These are phyloP conservation scores for Juncus effusus DNA, from an alignment of 176 grass and related monocot genomes.

Conservation along the genomic window DNA sequence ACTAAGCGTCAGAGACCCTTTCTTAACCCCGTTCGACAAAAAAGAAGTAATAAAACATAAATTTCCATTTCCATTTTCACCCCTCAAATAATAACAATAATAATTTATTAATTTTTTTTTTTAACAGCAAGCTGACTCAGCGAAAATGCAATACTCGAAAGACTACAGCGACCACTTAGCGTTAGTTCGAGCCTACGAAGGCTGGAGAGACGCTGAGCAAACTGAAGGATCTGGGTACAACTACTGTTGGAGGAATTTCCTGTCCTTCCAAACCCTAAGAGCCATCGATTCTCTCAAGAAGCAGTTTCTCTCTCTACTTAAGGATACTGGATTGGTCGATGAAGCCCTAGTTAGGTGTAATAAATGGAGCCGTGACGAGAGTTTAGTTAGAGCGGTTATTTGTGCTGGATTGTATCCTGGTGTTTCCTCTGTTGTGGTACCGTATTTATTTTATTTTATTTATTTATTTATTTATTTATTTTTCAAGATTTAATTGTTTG, in stretches of 20 bases:
- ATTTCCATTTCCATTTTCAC: conserved; percentile 2
- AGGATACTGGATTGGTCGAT: conserved; percentile 83
- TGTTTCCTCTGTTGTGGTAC: conserved; percentile 95
- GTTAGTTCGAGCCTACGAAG: conserved; percentile 76
- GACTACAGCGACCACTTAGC: conserved; percentile 94
- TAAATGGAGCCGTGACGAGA: conserved; percentile 88
- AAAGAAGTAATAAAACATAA: conserved; percentile 65
- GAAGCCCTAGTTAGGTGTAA: conserved; percentile 65
- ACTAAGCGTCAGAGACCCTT: conserved; percentile 89
- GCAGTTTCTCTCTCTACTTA: conserved; percentile 82
- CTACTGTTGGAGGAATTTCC: conserved; percentile 98
- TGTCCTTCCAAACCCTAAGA: conserved; percentile 85
- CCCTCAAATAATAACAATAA: neutral
- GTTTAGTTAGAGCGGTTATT: conserved; percentile 76
- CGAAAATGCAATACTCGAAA: conserved; percentile 82
- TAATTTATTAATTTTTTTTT: conserved; percentile 15
- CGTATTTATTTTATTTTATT: conserved; percentile 20
- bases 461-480: neutral
- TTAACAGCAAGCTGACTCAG: conserved; percentile 81
- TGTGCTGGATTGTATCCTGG: conserved; percentile 97
- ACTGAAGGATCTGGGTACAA: conserved; percentile 80
- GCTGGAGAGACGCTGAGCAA: conserved; percentile 94
- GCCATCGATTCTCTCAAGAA: conserved; percentile 85
- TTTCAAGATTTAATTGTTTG: neutral
- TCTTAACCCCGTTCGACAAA: conserved; percentile 95